A percentile compares a stretch with the other conserved stretches of the same genome.
phyloP scores from a whole-genome alignment of 2,329 filamentous ascomycete species.

The Alternaria brassicae region DNA sequence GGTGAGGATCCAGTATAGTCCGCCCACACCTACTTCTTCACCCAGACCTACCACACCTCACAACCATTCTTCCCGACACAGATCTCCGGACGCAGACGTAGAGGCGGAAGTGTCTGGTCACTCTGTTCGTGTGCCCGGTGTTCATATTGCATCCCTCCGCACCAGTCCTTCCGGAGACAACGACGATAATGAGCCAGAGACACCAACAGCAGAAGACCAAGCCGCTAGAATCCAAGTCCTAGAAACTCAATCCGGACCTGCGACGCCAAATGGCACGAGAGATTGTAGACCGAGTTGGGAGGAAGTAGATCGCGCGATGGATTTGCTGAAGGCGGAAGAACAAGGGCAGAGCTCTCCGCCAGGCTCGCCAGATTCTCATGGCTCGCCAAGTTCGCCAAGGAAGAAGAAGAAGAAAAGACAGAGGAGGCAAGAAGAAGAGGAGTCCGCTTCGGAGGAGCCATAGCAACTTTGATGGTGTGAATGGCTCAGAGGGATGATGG shows the following conservation, averaged over 20 bases:
- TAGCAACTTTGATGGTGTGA: slow-evolving; percentile 36
- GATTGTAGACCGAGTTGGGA: slow-evolving; percentile 49
- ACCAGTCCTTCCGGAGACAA: background rate
- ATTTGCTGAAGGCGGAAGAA: slow-evolving; percentile 40
- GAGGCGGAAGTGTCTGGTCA: background rate
- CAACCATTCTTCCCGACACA: slow-evolving; percentile 15
- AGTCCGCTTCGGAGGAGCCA: slow-evolving; percentile 42
- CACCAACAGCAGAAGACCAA: slow-evolving; percentile 31
- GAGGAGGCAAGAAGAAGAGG: slow-evolving; percentile 24
- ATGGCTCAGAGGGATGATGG: background rate
- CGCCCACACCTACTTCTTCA: slow-evolving; percentile 32
- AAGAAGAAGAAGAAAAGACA: background rate
- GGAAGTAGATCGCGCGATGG: slow-evolving; percentile 46
- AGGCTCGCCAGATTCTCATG: background rate
- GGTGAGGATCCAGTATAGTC: slow-evolving; percentile 39
- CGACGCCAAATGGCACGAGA: slow-evolving; percentile 53
- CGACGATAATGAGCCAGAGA: background rate
- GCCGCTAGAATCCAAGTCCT: slow-evolving; percentile 40
- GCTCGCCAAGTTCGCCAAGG: background rate
- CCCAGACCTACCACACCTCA: background rate
- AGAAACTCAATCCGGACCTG: slow-evolving; percentile 54
- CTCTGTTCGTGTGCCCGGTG: slow-evolving; percentile 16
- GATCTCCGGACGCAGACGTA: slow-evolving; percentile 13
- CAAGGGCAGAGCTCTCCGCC: slow-evolving; percentile 5
- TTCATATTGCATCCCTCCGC: slow-evolving; percentile 6